phyloP scores from a whole-genome alignment of 495 filamentous ascomycete genomes.

The Neurospora sublineolata region DNA sequence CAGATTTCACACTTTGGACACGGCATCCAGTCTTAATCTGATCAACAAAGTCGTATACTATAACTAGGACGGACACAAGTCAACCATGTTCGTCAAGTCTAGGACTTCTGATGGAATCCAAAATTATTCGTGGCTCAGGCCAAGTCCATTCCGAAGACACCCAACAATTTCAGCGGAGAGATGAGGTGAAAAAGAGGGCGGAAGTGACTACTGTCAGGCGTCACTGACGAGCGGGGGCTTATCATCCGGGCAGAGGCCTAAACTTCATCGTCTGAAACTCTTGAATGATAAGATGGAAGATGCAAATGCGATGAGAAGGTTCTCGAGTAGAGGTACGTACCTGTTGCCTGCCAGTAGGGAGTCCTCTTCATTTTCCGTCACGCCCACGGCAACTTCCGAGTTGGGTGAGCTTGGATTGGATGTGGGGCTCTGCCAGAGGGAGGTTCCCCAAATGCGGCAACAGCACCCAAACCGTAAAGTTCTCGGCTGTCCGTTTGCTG shows the following conservation, averaged over 20 bases:
- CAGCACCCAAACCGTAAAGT: not conserved
- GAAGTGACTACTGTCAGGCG: not conserved
- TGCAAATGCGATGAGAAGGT: not conserved
- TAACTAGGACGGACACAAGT: not conserved
- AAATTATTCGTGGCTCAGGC: not conserved
- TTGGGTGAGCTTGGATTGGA: not conserved
- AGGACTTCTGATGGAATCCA: not conserved
- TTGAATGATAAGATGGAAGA: not conserved
- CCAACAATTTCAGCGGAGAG: not conserved
- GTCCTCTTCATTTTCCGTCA: not conserved
- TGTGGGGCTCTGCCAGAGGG: not conserved
- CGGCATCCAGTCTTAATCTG: not conserved
- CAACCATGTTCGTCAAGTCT: not conserved
- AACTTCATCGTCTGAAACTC: not conserved
- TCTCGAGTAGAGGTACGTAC: not conserved
- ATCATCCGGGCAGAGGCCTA: not conserved
- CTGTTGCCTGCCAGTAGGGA: not conserved
- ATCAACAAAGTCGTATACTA: not conserved
- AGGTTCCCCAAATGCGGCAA: not conserved
- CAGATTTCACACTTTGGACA: not conserved
- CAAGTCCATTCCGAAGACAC: not conserved
- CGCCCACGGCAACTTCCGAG: not conserved
- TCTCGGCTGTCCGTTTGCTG: not conserved
- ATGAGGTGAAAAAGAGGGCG: not conserved
- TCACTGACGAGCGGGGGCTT: not conserved